Conservation (phyloP, 257 asterid species). For the Ballota nigra region DNA sequence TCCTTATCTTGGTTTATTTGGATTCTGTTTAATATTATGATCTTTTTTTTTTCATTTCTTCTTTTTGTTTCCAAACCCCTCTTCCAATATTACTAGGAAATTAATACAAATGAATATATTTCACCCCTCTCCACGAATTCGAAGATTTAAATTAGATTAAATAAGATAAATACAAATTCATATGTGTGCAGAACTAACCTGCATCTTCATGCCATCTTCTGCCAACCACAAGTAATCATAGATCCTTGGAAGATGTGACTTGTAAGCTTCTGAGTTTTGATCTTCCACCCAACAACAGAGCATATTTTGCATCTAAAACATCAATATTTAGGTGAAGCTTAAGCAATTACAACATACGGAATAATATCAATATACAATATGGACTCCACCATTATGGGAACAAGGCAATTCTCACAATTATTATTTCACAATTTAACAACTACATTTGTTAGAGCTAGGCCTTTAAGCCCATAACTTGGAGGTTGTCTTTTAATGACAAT, state of each 20-base stretch:
- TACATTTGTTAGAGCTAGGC: no score
- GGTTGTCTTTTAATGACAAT: no score
- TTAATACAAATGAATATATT: no score
- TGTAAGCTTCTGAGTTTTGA: slow-evolving; percentile 92
- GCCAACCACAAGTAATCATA: slow-evolving; percentile 90
- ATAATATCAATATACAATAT: slow-evolving; percentile 2
- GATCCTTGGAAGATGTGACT: slow-evolving; percentile 90
- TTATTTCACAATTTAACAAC: no score
- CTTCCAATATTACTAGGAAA: no score
- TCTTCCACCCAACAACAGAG: slow-evolving; percentile 99
- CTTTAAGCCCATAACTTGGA: background rate
- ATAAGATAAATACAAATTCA: background rate
- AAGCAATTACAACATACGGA: slow-evolving; percentile 7
- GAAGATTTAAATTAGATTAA: no score
- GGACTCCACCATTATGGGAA: slow-evolving; percentile 9
- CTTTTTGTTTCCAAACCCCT: no score
- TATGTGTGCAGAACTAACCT: slow-evolving; percentile 42
- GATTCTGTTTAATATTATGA: no score
- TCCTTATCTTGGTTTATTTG: no score
- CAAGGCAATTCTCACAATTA: background rate
- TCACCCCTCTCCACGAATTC: no score
- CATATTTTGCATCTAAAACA: slow-evolving; percentile 78
- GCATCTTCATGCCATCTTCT: slow-evolving; percentile 99
- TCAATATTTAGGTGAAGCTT: background rate
- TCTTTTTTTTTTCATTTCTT: no score